Percentiles rank a stretch among this genome's conserved stretches.
Conservation (phyloP, 2,329 filamentous ascomycete genomes). For the Dactylellina parvicollis region DNA sequence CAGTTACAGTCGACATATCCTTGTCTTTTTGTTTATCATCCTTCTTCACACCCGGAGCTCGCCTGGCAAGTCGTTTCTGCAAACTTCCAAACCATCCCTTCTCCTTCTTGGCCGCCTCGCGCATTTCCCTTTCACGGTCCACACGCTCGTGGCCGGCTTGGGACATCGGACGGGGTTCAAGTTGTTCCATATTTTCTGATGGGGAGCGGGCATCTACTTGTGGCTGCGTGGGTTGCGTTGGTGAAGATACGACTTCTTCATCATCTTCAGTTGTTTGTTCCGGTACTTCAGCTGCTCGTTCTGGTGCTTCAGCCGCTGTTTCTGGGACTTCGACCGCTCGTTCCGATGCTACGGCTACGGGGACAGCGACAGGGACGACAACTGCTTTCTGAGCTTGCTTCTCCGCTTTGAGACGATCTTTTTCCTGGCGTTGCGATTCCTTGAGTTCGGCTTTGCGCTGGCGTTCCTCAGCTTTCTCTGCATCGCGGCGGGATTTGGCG, state of each 20-base stretch:
- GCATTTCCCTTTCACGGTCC: slow-evolving; percentile 34
- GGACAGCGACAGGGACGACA: not conserved
- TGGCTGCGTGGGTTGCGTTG: not conserved
- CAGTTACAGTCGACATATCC: not conserved
- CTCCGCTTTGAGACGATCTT: slow-evolving; percentile 35
- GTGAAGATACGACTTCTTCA: not conserved
- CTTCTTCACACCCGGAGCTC: slow-evolving; percentile 27
- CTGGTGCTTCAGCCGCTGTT: not conserved
- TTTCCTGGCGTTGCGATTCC: slow-evolving; percentile 44
- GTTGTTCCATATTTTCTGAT: slow-evolving; percentile 45
- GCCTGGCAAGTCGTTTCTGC: slow-evolving; percentile 26
- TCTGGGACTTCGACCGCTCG: not conserved
- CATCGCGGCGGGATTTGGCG: slow-evolving; percentile 42
- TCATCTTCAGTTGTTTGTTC: not conserved
- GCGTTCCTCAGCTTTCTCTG: slow-evolving; percentile 50
- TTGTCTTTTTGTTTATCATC: slow-evolving; percentile 9
- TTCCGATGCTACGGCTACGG: not conserved
- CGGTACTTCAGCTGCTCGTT: not conserved
- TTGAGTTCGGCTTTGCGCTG: slow-evolving; percentile 45
- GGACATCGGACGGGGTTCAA: slow-evolving; percentile 50
- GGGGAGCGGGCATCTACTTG: not conserved
- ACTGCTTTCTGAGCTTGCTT: slow-evolving; percentile 12
- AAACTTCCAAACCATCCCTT: slow-evolving; percentile 46
- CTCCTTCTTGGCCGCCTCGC: slow-evolving; percentile 42
- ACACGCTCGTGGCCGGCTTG: slow-evolving; percentile 39